Evolutionary conservation across 2,329 filamentous ascomycete genomes (phyloP), one percentile per base, ranked within the genome.

Genomic region (Elsinoe batatas): DNA sequence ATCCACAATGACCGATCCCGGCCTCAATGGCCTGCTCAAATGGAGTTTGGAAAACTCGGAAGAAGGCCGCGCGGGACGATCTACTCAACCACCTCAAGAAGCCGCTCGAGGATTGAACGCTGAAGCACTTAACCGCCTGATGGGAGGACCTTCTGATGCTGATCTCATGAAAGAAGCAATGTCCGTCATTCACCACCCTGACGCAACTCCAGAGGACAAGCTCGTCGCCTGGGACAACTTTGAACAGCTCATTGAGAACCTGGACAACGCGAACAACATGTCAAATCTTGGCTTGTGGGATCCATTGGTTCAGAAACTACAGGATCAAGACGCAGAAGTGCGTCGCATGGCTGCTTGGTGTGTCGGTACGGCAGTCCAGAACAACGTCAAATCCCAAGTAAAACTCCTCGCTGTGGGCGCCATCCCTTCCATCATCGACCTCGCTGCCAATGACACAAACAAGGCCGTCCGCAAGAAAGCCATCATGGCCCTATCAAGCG

Each of bases 201-300:
- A 85, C 56, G 74, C 85, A 56, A 79, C 81, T 3, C 76, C 91
- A 50, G 85, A 89, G 42, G 81, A 88, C 71, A 89, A 88, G 69
- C 72, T 94, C 54, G 80, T 84, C 57, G 91, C 91, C 36, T 94
- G 95, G 71, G 91, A 95, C 79, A 95, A 96, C 74, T 86, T 96
- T 60, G 91, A 95, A 74, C 88, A 95, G 71, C 77, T 95, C 58
- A 85, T 96, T 64, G 90, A 96, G 75, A 83, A 81, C 60, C 82
- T 97, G 64, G 93, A 98, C 77, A 98, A 98, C 70, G 91, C 93
- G 57, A 98, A 97, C 76, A 94, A 96, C 72, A 80, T 98, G 63
- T 83, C 83, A 61, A 80, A 80, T 26, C 74, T 96, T 17, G 79
- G 79, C 5, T 77, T 97, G 32, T 98, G 93, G 93, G 79, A 80